Evolutionary conservation across 2,329 filamentous ascomycete species (phyloP), one percentile per base, ranked within the genome.

Genomic region (Colletotrichum gigasporum): DNA sequence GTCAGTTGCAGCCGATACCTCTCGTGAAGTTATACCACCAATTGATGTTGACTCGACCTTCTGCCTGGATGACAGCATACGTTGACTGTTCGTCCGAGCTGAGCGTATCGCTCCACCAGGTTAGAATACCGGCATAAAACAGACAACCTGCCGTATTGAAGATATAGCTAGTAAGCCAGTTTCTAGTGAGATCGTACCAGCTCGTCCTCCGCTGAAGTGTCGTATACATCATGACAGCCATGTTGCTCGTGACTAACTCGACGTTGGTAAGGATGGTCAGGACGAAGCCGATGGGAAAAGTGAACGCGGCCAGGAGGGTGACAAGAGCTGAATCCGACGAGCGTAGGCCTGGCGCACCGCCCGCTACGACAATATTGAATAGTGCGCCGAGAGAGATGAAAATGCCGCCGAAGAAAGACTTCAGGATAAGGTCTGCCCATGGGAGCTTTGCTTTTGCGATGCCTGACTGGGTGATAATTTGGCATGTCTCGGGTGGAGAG

Each of bases 331-430:
- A 48, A n/a, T 60, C 34, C 4, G 57, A 60, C 5, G 39, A 42
- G 1, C 57, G 48, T 2, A 60, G 30, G 11, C 48, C 41, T 3
- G 57, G 30, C n/a, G 39, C 20, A n/a, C 48, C 57, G 10, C 57
- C 57, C 28, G 57, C 57, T n/a, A 60, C 34, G 2, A 39, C 28
- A 3, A 60, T 7, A 4, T 54, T 22, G 30, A 60, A 54, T 1
- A 45, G 39, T 3, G 48, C 45, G n/a, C 57, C 57, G 5, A 60
- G 57, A 9, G 48, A 60, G 6, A 60, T 60, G 48, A 60, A 60
- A 14, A 60, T 54, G 1, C 57, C 57, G n/a, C 48, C 57, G 3
- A 60, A 39, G 5, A 54, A 60, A 28, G 56, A 60, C 14, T 60
- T 54, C 8, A 54, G 0, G 8, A 60, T 54, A 9, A 54, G 39